Percentiles rank a stretch among this genome's conserved stretches.
Conservation (phyloP, 2,329 filamentous ascomycete species). For the Colletotrichum coccodes region DNA sequence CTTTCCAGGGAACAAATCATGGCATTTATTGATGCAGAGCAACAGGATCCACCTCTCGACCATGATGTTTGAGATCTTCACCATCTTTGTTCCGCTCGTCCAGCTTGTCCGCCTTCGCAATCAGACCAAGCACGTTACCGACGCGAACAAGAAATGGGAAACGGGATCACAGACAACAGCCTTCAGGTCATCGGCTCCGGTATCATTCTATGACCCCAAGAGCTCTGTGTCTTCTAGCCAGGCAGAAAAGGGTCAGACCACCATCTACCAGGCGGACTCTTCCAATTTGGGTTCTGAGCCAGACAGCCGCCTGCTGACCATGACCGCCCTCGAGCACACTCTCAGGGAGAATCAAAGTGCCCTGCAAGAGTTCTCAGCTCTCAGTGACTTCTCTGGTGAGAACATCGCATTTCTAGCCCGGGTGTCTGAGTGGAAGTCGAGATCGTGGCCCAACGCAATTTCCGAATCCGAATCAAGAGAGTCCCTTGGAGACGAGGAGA, state of each 20-base stretch:
- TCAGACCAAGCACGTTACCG: conserved; percentile 36
- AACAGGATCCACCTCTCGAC: conserved; percentile 59
- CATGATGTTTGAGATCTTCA: conserved; percentile 64
- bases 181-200: conserved; percentile 25
- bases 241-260: conserved; percentile 45
- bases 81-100: conserved; percentile 60
- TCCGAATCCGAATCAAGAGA: not conserved
- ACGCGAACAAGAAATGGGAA: conserved; percentile 43
- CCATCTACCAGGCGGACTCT: conserved; percentile 32
- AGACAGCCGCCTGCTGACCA: conserved; percentile 58
- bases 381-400: conserved; percentile 66
- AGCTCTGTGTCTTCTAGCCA: conserved; percentile 29
- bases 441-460: not conserved
- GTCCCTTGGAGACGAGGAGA: not conserved
- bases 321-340: conserved; percentile 61
- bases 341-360: conserved; percentile 56
- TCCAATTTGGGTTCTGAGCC: conserved; percentile 31
- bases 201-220: conserved; percentile 33
- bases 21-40: conserved; percentile 38
- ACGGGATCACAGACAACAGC: conserved; percentile 38
- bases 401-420: conserved; percentile 66
- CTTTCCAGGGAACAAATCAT: not conserved
- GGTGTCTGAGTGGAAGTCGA: conserved; percentile 55
- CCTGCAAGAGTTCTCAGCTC: conserved; percentile 62
- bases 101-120: conserved; percentile 40